Base-by-base conservation (phyloP, 768 basidiomycete species). In the Mycena kentingensis region DNA sequence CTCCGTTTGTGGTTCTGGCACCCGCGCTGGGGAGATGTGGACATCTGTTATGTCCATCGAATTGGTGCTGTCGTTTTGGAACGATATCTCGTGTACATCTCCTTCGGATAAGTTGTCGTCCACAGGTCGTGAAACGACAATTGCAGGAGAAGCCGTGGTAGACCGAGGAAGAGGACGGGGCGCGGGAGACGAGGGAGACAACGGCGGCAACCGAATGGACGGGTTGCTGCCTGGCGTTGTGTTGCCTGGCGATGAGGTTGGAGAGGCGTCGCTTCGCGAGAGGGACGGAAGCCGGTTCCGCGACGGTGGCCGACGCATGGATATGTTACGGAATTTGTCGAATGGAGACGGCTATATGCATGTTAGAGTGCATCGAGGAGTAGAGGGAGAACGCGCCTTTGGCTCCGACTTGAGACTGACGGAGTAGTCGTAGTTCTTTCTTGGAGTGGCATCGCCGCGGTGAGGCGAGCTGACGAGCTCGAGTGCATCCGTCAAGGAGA, bases 201-300 rank as follows among this genome's bases (percentile, higher is more conserved):
- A 77, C 5, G 62, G 65, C 32, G 73, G 67, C 34, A 77, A 55
- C 5, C 57, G 63, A 6, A 75, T 54, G 3, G 84, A 84, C 34
- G 71, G 72, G 49, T 69, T 77, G 52, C 83, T 85, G 12, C 74
- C 76, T 21, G 86, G 86, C 2, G 86, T 88, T 3, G 86, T 84
- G 56, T 87, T 77, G 1, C 80, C 66, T 0, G 84, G 78, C 4
- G 84, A 86, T 11, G 85, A 82, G 0, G 77, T 73, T 21, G 75
- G 76, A 1, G 83, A 84, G 28, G 82, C 78, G 0, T 78, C 76
- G 1, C 84, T 86, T 45, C 78, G 79, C 7, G 87, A 79, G 8
- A 88, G 73, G 2, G 86, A 87, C 4, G 87, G 87, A 4, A 85
- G 87, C 24, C 86, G 81, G 18, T 74, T 73, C 25, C 82, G 77